Evolutionary conservation across 2,329 filamentous ascomycete genomes (phyloP), one percentile per base, ranked within the genome.

Genomic region (Lasiodiplodia hormozganensis): DNA sequence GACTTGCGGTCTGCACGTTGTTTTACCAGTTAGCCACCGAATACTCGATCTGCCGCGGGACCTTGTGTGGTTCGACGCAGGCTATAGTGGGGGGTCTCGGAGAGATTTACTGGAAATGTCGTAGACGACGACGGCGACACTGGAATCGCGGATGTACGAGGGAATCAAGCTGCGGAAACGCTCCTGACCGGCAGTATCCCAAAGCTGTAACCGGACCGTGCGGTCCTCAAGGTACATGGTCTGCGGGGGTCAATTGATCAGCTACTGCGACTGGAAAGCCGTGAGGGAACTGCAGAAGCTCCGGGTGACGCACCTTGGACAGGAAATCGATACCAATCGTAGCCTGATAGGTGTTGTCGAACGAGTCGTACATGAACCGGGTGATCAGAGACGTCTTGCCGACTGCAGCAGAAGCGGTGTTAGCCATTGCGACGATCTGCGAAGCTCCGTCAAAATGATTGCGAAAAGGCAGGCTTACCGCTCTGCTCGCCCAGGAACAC

Each of bases 211-310:
- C 77, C 96, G 92, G 71, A 99, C 96, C 52, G 96, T 99, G 79
- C 96, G 89, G 85, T 99, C 96, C 84, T 99, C 96, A 71, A 99
- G 91, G 83, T 99, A 99, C 96, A 99, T 99, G 67, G 96, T 99
- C 93, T 94, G 70, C 69, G 64, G 34, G 21, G 21, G 31, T 23
- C 66, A 23, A 38, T 49, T 67, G 65, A n/a, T 68, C 49, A 68
- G 66, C 49, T 68, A n/a, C 36, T 40, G 38, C 34, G 58, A 16
- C n/a, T 36, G n/a, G 25, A 38, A 14, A 6, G 25, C 31, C 34
- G 62, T 12, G 28, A 21, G 21, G 6, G 57, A 49, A 51, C 11
- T n/a, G 4, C 14, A 25, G 28, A 51, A 23, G 47, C 47, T 64
- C 25, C 36, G 60, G 64, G 23, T 54, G 40, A 70, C 82, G 80